Evolutionary conservation across 345 rosid genomes (phyloP), one percentile per base, ranked within the genome.

Genomic region (Punica granatum): DNA sequence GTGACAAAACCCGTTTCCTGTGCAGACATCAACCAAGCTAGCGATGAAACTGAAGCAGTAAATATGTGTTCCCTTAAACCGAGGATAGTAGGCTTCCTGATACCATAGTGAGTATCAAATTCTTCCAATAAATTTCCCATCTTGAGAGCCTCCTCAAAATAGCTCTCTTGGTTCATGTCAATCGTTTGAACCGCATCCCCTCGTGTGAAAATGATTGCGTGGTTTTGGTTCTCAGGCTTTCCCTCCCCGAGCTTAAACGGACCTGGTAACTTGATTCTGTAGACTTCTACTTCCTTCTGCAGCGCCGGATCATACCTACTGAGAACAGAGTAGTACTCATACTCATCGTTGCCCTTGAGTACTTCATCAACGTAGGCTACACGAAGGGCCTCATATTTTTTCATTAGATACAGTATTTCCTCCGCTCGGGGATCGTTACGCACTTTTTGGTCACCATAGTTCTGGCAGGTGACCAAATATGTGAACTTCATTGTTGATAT

Each of bases 141-240:
- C 79, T 92, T 92, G 68, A 92, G 90, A 7, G 97, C 93, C 86
- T 92, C 98, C 76, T 92, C 98, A 41, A 88, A 86, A 75, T 92
- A 90, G 79, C 76, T 79, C 79, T 92, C 98, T 81, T 92, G 98
- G 82, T 92, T 92, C 98, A 92, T 92, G 70, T 92, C 97, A 62
- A 92, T 92, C 13, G 98, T 92, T 72, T 92, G 98, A 59, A 92
- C 79, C 12, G 97, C 98, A 80, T 90, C 93, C 13, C 98, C 98
- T 25, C 89, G 86, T 35, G 97, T 92, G 76, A 92, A 92, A 71
- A 90, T 87, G 61, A 92, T 69, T 26, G 97, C 93, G 73, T 92
- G 98, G 76, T 92, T 92, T 77, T 92, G 98, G 78, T 92, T 92
- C 78, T 92, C 98, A 2, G 98, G 98, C 72, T 92, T 92, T 19